Evolutionary conservation across 257 asterid species (phyloP).

Genomic region (Solanum rostratum): DNA sequence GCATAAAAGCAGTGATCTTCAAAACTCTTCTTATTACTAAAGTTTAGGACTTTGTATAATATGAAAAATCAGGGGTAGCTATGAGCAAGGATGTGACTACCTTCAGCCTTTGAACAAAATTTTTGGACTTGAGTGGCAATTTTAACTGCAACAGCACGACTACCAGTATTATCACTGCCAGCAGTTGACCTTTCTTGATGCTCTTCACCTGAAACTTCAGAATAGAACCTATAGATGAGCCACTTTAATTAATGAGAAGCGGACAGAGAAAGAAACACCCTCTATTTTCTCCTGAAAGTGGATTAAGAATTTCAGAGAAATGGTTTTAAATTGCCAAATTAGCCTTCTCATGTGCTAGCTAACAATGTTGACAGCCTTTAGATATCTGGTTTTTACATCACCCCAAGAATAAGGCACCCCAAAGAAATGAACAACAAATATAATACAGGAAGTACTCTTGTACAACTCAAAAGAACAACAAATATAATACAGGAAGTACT

Average conservation of each 20-base stretch:
- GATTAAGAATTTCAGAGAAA: background rate
- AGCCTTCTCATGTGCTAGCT: background rate
- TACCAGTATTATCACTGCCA: conserved; percentile 6
- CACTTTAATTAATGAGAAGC: background rate
- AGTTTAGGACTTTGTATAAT: background rate
- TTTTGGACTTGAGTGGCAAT: background rate
- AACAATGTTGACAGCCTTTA: background rate
- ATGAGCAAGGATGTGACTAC: background rate
- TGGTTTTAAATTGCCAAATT: background rate
- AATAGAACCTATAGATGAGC: conserved; percentile 2
- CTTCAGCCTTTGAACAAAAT: background rate
- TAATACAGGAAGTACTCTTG: background rate
- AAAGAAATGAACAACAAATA: background rate
- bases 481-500: background rate
- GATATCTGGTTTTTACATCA: background rate
- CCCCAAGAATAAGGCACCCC: background rate
- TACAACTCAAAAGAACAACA: background rate
- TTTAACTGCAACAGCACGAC: background rate
- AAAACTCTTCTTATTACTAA: background rate
- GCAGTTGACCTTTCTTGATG: conserved; percentile 6
- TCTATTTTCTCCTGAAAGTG: background rate
- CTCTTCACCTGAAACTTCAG: conserved; percentile 13
- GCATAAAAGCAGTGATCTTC: background rate
- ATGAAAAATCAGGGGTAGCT: background rate
- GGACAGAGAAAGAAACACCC: background rate